Base-by-base conservation (phyloP, 352 stramenopile species). In the Globisporangium mamillatum region DNA sequence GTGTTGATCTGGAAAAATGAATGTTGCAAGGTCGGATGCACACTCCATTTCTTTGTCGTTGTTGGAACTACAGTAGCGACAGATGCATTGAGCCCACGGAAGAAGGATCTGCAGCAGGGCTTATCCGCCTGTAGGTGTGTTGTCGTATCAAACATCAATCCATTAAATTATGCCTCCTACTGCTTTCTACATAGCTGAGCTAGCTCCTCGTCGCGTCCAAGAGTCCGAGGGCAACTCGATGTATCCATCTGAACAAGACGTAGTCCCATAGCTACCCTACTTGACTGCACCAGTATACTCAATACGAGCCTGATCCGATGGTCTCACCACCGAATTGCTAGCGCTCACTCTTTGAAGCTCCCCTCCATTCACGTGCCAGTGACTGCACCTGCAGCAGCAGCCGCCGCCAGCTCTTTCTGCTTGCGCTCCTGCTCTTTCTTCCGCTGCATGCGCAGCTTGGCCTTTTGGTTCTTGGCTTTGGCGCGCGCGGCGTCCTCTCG, bases 391-490 rank as follows among this genome's bases (percentile, higher is more conserved):
- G 12, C 8, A 36, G 34, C n/a, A 38, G 59, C 24, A 27, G 54
- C 27, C 55, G 27, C 52, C 24, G 57, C 24, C 18, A 69, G 41
- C 29, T 34, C 32, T 16, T 71, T 65, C 46, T 76, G 60, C 58
- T 72, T 66, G n/a, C 71, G 71, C 66, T 81, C 75, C 53, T 89
- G 67, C 59, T 89, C 76, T 68, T 91, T 94, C 73, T 94, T 94
- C 58, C 82, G 81, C 73, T 92, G 82, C 60, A 84, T 62, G n/a
- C 84, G 82, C 67, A 80, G 68, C 63, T 92, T 94, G n/a, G 74
- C 66, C 64, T 94, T 94, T 32, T 82, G 72, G 61, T 94, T 94
- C 71, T 92, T 92, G 29, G 77, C 80, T 53, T 88, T 91, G 66
- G 88, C 89, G 56, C 78, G 76, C 16, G 73, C 78, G 8, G 79